These are phyloP conservation scores for Helenozyma rhizophorensis DNA, from an alignment of 805 yeast genomes.

Conservation along the genomic window DNA sequence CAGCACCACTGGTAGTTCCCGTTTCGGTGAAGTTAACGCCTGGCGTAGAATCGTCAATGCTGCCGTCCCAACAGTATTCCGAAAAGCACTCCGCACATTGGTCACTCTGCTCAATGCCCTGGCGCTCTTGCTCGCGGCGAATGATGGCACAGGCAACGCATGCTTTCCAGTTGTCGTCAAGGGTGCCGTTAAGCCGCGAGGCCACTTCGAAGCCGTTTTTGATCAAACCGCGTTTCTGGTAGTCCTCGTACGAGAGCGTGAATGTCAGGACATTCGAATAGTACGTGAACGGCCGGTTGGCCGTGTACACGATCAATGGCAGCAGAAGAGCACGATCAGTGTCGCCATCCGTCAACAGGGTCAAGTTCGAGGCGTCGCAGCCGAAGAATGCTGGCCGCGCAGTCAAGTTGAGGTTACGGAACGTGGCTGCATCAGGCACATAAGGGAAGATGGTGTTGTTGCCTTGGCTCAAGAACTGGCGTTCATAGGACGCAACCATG, in stretches of 20 bases:
- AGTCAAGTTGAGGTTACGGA: constrained; percentile 18
- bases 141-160: constrained; percentile 83
- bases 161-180: constrained; percentile 63
- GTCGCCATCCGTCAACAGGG: constrained; percentile 13
- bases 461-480: constrained; percentile 25
- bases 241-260: constrained; percentile 21
- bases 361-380: constrained; percentile 21
- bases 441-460: constrained; percentile 23
- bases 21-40: constrained; percentile 36
- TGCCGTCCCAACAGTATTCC: constrained; percentile 74
- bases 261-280: constrained; percentile 26
- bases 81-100: constrained; percentile 72
- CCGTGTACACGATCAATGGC: constrained; percentile 28
- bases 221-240: constrained; percentile 21
- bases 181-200: constrained; percentile 50
- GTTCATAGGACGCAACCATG: constrained; percentile 28
- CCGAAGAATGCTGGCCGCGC: constrained; percentile 25
- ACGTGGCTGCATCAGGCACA: constrained; percentile 20
- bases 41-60: constrained; percentile 10
- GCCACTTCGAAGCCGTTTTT: constrained; percentile 26
- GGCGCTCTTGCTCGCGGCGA: constrained; percentile 72
- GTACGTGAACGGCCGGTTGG: constrained; percentile 27
- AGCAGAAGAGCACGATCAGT: constrained; percentile 10
- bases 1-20: constrained; percentile 30
- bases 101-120: constrained; percentile 52